Base-by-base conservation (phyloP, 73 alveolate species). In the Tetrahymena malaccensis region DNA sequence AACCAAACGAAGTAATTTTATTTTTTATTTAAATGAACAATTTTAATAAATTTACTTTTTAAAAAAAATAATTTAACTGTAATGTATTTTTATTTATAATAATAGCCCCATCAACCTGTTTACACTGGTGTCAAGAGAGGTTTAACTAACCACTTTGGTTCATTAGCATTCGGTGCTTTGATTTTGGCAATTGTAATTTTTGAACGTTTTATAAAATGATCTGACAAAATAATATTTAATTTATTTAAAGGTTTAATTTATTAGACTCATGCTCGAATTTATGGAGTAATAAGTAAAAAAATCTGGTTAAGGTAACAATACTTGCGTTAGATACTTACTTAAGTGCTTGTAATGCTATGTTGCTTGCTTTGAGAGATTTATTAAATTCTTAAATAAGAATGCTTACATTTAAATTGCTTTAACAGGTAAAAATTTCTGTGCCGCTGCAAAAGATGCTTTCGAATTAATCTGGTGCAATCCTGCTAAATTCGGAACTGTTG, bases 401-500 rank as follows among this genome's bases (percentile, higher is more conserved):
- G 99, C 99, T 34, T 99, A 98, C 96, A 99, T 97, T 44, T 98
- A 99, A 97, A 96, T 98, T n/a, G 99, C 99, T 55, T 94, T 99
- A 55, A 96, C 99, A 43, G 99, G 99, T 16, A 98, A 98, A 57
- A 96, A 96, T 93, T 99, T 98, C 98, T 96, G 99, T 96, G 93
- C 97, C 40, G 98, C 99, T n/a, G 99, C 99, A 13, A 97, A 97
- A 93, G 98, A 98, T 95, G 99, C 99, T 84, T 98, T 98, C 96
- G 94, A 96, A 10, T 95, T 99, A 94, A 97, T 98, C 12, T 96
- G 98, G 84, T 98, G 98, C 96, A 98, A 98, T 96, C 98, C 99
- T 35, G 99, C 98, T 40, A 96, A 99, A 95, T 99, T 97, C 96
- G 98, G 99, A 40, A 93, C 96, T 31, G 97, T 98, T 43, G 96